Base-by-base conservation (phyloP, 768 basidiomycete species). In the Mrakia hoshinonis region DNA sequence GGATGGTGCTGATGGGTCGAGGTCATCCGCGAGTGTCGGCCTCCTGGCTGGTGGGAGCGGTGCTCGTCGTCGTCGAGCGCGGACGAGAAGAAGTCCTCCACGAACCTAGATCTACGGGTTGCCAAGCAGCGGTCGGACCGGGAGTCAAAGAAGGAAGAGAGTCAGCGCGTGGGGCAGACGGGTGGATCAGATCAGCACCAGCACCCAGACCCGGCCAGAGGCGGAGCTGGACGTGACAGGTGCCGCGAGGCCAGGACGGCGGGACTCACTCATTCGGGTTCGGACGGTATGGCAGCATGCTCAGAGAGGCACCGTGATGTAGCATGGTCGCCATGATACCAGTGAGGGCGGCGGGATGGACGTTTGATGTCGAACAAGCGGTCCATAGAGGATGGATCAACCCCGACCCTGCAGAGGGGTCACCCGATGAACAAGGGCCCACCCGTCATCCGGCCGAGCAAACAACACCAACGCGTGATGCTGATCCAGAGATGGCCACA, bases 11-110 rank as follows among this genome's bases (percentile, higher is more conserved):
- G 43, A 13, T 36, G 18, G 31, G 34, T 31, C 31, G 58, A 61
- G 9, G 31, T 31, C 58, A 36, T 61, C 34, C 34, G 31, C 36
- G 31, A 31, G 54, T 24, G 26, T 6, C 18, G n/a, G 22, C n/a
- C 43, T 15, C 15, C 43, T 7, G 43, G 7, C 7, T 6, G 43
- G 15, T 43, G 15, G 43, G 43, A 43, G 43, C 43, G 43, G 15
- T 15, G 43, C 43, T 61, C 58, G 11, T 61, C 58, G 58, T 61
- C 58, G 58, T 61, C 58, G 18, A 61, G 58, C 9, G 58, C 58
- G 3, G 58, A 36, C 18, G 58, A 61, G 58, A 61, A 61, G 22
- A 61, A 61, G 36, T 61, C 58, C 36, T 61, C 58, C 3, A 61
- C 58, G 22, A 61, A 61, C 1, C 34, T 31, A 10, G 58, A 61